These are phyloP conservation scores for Kurtzmaniella quercitrusa DNA, from an alignment of 1,139 yeast species.

Conservation along the genomic window DNA sequence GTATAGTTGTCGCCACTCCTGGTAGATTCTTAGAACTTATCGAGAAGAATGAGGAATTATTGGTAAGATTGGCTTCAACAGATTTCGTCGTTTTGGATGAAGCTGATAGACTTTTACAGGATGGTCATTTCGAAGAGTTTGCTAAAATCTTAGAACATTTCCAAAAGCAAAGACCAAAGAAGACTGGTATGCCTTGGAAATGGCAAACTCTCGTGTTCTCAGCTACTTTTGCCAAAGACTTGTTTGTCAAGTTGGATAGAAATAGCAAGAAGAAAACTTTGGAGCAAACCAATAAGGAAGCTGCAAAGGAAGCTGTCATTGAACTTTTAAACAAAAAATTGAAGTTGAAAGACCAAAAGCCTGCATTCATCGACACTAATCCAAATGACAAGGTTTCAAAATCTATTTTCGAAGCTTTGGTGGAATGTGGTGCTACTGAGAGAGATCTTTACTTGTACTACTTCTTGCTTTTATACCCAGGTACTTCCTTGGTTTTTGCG, in stretches of 20 bases:
- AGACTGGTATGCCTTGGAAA: slow-evolving; percentile 27
- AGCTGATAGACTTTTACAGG: slow-evolving; percentile 94
- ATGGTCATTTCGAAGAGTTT: slow-evolving; percentile 93
- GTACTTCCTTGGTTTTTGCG: slow-evolving; percentile 86
- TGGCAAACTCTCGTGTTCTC: slow-evolving; percentile 94
- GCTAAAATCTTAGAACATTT: slow-evolving; percentile 73
- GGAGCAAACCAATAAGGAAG: slow-evolving; percentile 28
- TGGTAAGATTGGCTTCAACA: slow-evolving; percentile 55
- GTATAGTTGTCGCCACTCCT: slow-evolving; percentile 90
- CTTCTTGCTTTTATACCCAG: slow-evolving; percentile 81
- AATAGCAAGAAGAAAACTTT: slow-evolving; percentile 24
- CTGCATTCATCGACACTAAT: slow-evolving; percentile 74
- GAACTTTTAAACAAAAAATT: slow-evolving; percentile 54
- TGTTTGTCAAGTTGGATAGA: slow-evolving; percentile 68
- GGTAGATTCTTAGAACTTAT: slow-evolving; percentile 86
- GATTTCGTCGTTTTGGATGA: slow-evolving; percentile 85
- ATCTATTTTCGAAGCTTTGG: slow-evolving; percentile 76
- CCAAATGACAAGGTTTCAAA: slow-evolving; percentile 80
- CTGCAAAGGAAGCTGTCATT: slow-evolving; percentile 42
- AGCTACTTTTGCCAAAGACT: slow-evolving; percentile 85
- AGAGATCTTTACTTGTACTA: slow-evolving; percentile 89
- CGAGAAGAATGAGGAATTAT: slow-evolving; percentile 54
- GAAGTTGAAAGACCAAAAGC: slow-evolving; percentile 55
- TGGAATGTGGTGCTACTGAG: slow-evolving; percentile 88
- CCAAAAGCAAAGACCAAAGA: slow-evolving; percentile 30